phyloP scores from a whole-genome alignment of 352 stramenopile genomes.

The Pythium guiyangense region DNA sequence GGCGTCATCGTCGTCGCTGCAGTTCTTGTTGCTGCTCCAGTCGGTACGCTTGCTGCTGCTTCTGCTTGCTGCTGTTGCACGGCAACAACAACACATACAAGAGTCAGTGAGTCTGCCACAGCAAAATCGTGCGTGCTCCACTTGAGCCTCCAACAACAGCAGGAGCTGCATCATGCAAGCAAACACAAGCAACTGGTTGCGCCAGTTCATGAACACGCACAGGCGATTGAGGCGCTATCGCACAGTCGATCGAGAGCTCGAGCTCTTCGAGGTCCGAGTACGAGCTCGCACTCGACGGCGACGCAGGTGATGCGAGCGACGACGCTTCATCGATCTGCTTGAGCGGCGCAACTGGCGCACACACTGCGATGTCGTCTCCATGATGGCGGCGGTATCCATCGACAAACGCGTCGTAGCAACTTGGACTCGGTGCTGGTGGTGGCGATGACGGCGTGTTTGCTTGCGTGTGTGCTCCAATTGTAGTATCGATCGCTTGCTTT shows the following conservation, averaged over 20 bases:
- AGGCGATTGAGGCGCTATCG: too few relatives aligned
- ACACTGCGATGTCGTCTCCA: too few relatives aligned
- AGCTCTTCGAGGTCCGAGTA: conserved; percentile 6
- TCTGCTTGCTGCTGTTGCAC: too few relatives aligned
- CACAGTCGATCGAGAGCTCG: conserved; percentile 2
- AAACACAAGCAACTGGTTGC: too few relatives aligned
- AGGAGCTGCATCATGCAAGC: too few relatives aligned
- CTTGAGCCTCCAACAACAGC: too few relatives aligned
- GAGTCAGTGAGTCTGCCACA: too few relatives aligned
- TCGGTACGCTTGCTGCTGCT: too few relatives aligned
- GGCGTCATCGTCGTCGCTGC: conserved; percentile 18
- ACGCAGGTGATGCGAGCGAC: conserved; percentile 4
- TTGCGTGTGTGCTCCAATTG: neutral
- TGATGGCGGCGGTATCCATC: conserved; percentile 27
- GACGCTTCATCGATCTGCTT: too few relatives aligned
- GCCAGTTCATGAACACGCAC: neutral
- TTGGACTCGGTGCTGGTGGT: conserved; percentile 19
- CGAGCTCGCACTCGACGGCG: conserved; percentile 10
- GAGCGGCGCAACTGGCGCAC: too few relatives aligned
- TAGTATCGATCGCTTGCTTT: neutral
- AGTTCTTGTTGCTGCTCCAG: neutral
- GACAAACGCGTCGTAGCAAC: conserved; percentile 29
- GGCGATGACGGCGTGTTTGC: neutral
- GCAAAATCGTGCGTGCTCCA: too few relatives aligned
- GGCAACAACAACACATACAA: too few relatives aligned